phyloP scores from a whole-genome alignment of 1,284 basidiomycete genomes.

The Trichosporon sp. region DNA sequence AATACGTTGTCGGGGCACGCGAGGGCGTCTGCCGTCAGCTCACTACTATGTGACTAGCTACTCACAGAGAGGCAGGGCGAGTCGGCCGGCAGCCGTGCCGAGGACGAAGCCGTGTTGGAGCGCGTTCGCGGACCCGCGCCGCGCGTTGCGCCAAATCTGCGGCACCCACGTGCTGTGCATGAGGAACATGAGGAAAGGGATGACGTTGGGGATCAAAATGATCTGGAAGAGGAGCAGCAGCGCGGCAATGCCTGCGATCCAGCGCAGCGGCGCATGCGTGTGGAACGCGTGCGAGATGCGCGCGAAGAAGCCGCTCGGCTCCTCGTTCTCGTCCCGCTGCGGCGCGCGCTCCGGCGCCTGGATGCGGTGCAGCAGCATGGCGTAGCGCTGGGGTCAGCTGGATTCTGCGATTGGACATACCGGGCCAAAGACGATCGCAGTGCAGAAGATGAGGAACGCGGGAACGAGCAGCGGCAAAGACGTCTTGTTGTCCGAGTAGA shows the following conservation, averaged over 20 bases:
- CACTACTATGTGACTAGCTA: background rate
- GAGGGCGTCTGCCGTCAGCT: constrained; percentile 62
- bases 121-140: constrained; percentile 65
- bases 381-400: constrained; percentile 63
- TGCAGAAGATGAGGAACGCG: constrained; percentile 60
- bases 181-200: constrained; percentile 64
- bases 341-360: constrained; percentile 68
- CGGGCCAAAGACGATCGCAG: constrained; percentile 48
- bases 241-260: constrained; percentile 13
- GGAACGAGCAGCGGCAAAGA: constrained; percentile 73
- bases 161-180: constrained; percentile 77
- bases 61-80: constrained; percentile 72
- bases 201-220: constrained; percentile 65
- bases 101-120: constrained; percentile 68
- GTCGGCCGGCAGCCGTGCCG: constrained; percentile 66
- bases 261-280: constrained; percentile 1
- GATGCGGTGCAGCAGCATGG: constrained; percentile 69
- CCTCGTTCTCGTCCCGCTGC: constrained; percentile 1
- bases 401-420: constrained; percentile 35
- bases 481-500: constrained; percentile 70
- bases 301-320: background rate
- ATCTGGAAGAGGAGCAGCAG: constrained; percentile 60
- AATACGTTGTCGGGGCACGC: constrained; percentile 78
- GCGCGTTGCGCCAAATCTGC: constrained; percentile 72
- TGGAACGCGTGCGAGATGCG: background rate